These are phyloP conservation scores for Daldinia decipiens DNA, from an alignment of 495 filamentous ascomycete genomes.

Conservation along the genomic window DNA sequence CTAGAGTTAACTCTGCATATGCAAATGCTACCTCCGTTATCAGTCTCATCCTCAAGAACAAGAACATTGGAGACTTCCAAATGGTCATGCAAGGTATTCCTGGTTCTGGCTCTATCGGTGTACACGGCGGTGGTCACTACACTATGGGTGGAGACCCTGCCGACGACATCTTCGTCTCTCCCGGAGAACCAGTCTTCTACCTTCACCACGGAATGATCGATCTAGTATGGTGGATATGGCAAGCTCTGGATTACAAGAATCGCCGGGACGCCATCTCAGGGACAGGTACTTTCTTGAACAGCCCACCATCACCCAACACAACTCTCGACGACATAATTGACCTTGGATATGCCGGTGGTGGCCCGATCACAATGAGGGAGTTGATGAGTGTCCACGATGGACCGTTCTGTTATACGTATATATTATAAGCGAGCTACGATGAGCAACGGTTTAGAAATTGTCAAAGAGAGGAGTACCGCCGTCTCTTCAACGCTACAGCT, in stretches of 20 bases:
- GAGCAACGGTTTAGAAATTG: background rate
- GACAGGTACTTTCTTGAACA: conserved; percentile 67
- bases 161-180: conserved; percentile 65
- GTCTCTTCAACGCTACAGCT: background rate
- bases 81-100: conserved; percentile 63
- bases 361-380: conserved; percentile 56
- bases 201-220: conserved; percentile 61
- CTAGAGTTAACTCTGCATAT: conserved; percentile 55
- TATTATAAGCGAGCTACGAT: conserved; percentile 49
- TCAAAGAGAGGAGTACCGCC: background rate
- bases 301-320: conserved; percentile 51
- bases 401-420: conserved; percentile 63
- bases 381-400: conserved; percentile 59
- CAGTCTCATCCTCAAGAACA: conserved; percentile 57
- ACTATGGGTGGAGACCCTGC: conserved; percentile 70
- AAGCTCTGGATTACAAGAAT: conserved; percentile 63
- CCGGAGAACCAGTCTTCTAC: conserved; percentile 75
- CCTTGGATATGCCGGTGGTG: conserved; percentile 52
- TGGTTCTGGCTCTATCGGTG: conserved; percentile 59
- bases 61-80: conserved; percentile 63
- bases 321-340: conserved; percentile 57
- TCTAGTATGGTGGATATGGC: conserved; percentile 75
- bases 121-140: conserved; percentile 73
- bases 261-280: conserved; percentile 58
- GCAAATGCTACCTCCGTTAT: conserved; percentile 62